Percentiles rank a stretch among this genome's conserved stretches.
These are phyloP conservation scores for Yamadazyma membranifaciens DNA, from an alignment of 1,139 yeast species.

Conservation along the genomic window DNA sequence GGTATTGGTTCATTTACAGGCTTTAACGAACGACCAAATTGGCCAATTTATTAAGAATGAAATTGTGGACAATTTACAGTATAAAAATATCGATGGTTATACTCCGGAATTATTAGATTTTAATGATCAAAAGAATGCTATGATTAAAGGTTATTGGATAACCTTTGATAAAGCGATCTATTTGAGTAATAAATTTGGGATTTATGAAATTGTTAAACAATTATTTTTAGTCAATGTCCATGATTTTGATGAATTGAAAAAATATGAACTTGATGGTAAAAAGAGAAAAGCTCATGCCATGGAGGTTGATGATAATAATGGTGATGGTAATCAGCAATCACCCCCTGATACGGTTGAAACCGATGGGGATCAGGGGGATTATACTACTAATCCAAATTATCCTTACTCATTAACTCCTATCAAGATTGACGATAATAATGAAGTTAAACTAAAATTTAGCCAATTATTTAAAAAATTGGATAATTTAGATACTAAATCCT, in stretches of 20 bases:
- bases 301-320: constrained; percentile 4
- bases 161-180: constrained; percentile 46
- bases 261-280: constrained; percentile 10
- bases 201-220: constrained; percentile 39
- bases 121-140: constrained; percentile 23
- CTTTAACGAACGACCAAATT: constrained; percentile 25
- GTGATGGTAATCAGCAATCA: too few relatives aligned
- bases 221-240: constrained; percentile 47
- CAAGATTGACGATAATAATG: constrained; percentile 25
- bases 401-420: constrained; percentile 60
- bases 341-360: not conserved
- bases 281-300: constrained; percentile 1
- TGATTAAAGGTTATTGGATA: constrained; percentile 41
- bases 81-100: constrained; percentile 21
- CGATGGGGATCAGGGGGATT: not conserved
- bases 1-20: constrained; percentile 31
- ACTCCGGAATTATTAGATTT: constrained; percentile 31
- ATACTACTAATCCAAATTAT: constrained; percentile 30
- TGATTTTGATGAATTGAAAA: constrained; percentile 42
- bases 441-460: constrained; percentile 49
- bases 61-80: constrained; percentile 32
- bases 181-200: constrained; percentile 40
- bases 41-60: constrained; percentile 34
- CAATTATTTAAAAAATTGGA: constrained; percentile 46
- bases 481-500: constrained; percentile 23